phyloP scores from a whole-genome alignment of 2,329 filamentous ascomycete genomes.

The Colletotrichum sp. region DNA sequence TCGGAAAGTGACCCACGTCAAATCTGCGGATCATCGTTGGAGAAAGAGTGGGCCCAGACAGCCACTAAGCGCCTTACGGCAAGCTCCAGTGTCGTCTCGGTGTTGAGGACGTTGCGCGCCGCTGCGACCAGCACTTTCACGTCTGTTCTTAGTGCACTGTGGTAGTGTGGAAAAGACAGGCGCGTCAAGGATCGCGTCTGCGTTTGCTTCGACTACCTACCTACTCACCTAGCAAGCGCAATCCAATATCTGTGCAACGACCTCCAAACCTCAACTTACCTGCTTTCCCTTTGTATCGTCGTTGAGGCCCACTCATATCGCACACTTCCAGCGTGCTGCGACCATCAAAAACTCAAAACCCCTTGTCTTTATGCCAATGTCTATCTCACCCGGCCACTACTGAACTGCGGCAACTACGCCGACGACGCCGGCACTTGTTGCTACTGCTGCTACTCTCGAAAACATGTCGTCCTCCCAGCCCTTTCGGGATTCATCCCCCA shows the following conservation, averaged over 20 bases:
- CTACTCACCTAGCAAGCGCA: not conserved
- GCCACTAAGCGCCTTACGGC: not conserved
- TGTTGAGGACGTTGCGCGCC: not conserved
- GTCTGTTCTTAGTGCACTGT: not conserved
- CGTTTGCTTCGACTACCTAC: not conserved
- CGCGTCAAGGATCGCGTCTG: slow-evolving; percentile 9
- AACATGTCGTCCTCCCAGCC: slow-evolving; percentile 20
- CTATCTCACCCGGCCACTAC: not conserved
- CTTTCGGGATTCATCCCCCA: slow-evolving; percentile 18
- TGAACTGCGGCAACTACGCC: not conserved
- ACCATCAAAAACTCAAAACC: not conserved
- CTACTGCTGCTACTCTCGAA: not conserved
- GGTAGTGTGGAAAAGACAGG: not conserved
- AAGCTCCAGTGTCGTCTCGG: not conserved
- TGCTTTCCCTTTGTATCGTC: not conserved
- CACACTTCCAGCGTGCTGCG: not conserved
- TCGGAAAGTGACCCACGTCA: not conserved
- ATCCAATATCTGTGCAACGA: not conserved
- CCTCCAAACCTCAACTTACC: not conserved
- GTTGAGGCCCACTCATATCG: not conserved
- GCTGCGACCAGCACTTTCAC: not conserved
- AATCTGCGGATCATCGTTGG: not conserved
- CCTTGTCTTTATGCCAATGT: not conserved
- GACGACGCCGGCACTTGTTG: not conserved
- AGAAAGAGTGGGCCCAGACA: not conserved